Conservation (phyloP, 2,329 filamentous ascomycete species). For the Exophiala oligosperma region DNA sequence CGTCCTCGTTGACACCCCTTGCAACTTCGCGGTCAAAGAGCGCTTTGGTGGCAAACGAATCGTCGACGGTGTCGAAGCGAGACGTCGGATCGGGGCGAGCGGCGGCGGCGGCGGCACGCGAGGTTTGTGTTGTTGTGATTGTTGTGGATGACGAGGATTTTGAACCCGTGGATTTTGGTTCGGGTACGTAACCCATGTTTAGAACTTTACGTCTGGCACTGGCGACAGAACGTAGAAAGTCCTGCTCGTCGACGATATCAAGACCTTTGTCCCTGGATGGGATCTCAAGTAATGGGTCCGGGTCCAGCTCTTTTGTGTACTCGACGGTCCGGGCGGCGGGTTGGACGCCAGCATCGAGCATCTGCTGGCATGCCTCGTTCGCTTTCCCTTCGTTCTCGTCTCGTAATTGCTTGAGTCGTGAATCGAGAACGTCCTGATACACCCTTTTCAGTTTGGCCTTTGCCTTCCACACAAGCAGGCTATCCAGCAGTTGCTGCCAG, state of each 20-base stretch:
- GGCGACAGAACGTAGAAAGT: constrained; percentile 57
- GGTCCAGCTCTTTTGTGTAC: constrained; percentile 56
- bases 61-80: constrained; percentile 24
- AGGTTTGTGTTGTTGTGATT: constrained; percentile 7
- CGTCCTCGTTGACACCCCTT: constrained; percentile 85
- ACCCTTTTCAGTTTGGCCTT: constrained; percentile 79
- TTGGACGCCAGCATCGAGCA: constrained; percentile 42
- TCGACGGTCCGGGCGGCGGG: constrained; percentile 22
- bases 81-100: constrained; percentile 32
- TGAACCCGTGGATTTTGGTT: constrained; percentile 44
- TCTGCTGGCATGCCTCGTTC: constrained; percentile 30
- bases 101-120: not conserved
- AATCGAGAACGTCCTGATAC: constrained; percentile 71
- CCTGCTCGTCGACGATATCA: constrained; percentile 54
- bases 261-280: constrained; percentile 63
- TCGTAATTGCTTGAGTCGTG: constrained; percentile 65
- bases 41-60: constrained; percentile 65
- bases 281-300: constrained; percentile 66
- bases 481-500: constrained; percentile 89
- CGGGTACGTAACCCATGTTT: constrained; percentile 68
- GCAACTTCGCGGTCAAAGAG: constrained; percentile 92
- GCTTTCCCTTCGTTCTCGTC: constrained; percentile 70
- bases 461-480: constrained; percentile 85
- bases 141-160: constrained; percentile 31
- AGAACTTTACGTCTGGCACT: constrained; percentile 61